Base-by-base conservation (phyloP, 257 asterid species). In the Asclepias syriaca region DNA sequence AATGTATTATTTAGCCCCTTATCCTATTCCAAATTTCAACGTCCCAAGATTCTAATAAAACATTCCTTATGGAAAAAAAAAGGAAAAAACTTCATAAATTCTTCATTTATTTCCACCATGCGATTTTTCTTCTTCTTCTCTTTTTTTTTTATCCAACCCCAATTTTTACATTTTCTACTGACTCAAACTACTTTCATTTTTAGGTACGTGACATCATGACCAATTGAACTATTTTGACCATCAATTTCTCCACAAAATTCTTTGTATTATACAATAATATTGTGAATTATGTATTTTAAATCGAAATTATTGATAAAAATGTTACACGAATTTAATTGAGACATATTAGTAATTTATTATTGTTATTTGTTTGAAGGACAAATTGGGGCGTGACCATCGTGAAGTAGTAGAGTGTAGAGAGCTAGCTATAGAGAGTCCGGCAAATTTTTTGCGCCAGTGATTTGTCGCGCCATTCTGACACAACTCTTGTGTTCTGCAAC, bases 121-220 rank as follows among this genome's bases (percentile, higher is more conserved):
- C 13, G 46, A 48, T 27, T 48, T 49, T 50, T 39, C n/a, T n/a
- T n/a, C n/a, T n/a, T n/a, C n/a, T n/a, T n/a, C n/a, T n/a, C n/a
- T n/a, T 24, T n/a, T 14, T 48, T 24, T 27, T 39, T 24, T 21
- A 49, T 15, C 15, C 15, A 49, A 8, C 16, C 8, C 19, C 60
- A 68, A 27, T 27, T 24, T 43, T 68, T 50, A 45, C 72, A 68
- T 49, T 68, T 68, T 16, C 29, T 68, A 49, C 60, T 68, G 21
- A 15, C 21, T 49, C 59, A 60, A 40, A 54, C 46, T 27, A 29
- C 9, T 67, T 14, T 6, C 15, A 1, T 49, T 8, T 67, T 6
- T 43, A 43, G 1, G 11, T 43, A 7, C 8, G 2, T 13, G 3
- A 15, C 39, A 67, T 1, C 71, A 48, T 27, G 2, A 7, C 40